Percentiles rank a stretch among this genome's conserved stretches.
Conservation (phyloP, 768 basidiomycete species). For the Gloeostereum incarnatum region DNA sequence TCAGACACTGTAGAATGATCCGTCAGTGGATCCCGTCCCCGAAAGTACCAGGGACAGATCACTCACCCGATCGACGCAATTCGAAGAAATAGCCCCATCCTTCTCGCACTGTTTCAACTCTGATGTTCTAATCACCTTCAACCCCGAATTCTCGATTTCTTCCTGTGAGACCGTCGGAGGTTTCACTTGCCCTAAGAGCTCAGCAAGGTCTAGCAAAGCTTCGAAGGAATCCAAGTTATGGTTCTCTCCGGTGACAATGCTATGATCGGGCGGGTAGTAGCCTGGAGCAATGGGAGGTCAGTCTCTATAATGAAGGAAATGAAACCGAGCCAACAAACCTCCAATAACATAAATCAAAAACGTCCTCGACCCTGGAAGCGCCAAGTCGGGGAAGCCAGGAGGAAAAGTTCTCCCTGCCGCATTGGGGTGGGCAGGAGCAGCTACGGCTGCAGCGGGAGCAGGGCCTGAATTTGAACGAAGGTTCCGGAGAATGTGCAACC, state of each 20-base stretch:
- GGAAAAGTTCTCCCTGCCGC: too few species aligned
- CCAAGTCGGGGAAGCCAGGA: conserved; percentile 8
- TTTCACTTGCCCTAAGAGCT: conserved; percentile 74
- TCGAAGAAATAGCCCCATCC: conserved; percentile 59
- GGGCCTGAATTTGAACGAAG: conserved; percentile 8
- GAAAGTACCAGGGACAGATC: neutral
- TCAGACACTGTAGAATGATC: conserved; percentile 48
- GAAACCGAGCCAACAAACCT: conserved; percentile 29
- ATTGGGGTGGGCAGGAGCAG: conserved; percentile 13
- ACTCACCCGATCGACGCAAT: conserved; percentile 72
- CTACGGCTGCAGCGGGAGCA: conserved; percentile 6
- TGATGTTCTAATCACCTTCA: conserved; percentile 61
- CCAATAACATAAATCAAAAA: conserved; percentile 91
- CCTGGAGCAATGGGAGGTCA: conserved; percentile 30
- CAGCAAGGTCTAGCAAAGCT: conserved; percentile 76
- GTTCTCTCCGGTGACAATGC: conserved; percentile 70
- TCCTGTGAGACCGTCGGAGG: conserved; percentile 75
- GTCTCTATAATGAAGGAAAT: conserved; percentile 7
- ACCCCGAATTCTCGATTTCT: conserved; percentile 78
- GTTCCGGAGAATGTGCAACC: neutral
- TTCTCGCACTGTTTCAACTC: conserved; percentile 47
- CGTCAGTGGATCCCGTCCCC: conserved; percentile 3
- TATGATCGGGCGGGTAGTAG: conserved; percentile 89
- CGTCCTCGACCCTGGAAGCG: conserved; percentile 43
- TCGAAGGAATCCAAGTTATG: conserved; percentile 73